Percentiles rank a stretch among this genome's conserved stretches.
Conservation (phyloP, 352 stramenopile genomes). For the Blastocystis hominis region DNA sequence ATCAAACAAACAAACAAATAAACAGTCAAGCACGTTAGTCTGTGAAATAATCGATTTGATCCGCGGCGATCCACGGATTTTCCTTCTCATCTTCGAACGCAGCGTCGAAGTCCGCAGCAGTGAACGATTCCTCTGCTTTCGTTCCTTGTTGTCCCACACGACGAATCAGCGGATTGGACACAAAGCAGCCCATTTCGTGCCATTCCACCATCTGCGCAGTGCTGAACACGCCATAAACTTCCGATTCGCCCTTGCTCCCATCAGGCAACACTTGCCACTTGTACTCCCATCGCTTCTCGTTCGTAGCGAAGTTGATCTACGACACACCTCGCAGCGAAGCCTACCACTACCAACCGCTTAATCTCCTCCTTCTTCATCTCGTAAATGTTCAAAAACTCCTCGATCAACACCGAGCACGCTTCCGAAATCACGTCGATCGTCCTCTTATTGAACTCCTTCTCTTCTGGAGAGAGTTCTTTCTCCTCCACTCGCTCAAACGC, state of each 20-base stretch:
- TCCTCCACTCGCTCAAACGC: conserved; percentile 25
- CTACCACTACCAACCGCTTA: conserved; percentile 14
- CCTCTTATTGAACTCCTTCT: neutral
- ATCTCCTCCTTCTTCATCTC: conserved; percentile 38
- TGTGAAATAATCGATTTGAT: conserved; percentile 40
- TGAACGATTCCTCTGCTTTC: neutral
- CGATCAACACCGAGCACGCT: neutral
- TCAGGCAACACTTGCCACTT: neutral
- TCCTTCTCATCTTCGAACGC: neutral
- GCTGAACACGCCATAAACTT: conserved; percentile 9
- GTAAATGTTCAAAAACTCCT: conserved; percentile 43
- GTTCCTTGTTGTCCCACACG: neutral
- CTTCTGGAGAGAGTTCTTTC: neutral
- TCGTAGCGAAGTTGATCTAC: conserved; percentile 25
- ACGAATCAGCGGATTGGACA: conserved; percentile 15
- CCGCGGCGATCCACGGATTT: conserved; percentile 16
- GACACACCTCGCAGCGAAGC: neutral
- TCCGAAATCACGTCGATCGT: conserved; percentile 1
- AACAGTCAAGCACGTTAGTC: conserved; percentile 23
- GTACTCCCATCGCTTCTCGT: conserved; percentile 42
- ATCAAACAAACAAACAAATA: neutral
- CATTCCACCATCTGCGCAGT: conserved; percentile 47
- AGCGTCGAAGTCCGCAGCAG: neutral
- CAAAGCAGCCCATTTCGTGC: conserved; percentile 43
- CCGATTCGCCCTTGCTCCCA: neutral